Conservation (phyloP, 2,329 filamentous ascomycete species). For the Fusarium sp. region DNA sequence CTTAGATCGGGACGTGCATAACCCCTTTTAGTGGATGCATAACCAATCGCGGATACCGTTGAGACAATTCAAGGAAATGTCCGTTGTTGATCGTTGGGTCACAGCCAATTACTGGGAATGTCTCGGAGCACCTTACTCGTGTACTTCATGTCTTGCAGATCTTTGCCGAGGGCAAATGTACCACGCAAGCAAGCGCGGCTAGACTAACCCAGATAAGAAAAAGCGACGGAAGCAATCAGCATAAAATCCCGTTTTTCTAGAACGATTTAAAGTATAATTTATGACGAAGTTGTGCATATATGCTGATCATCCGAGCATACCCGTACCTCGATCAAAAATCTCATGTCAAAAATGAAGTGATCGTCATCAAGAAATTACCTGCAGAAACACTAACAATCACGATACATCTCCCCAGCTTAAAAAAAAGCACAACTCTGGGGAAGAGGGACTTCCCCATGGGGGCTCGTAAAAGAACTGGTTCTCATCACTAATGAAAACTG, state of each 20-base stretch:
- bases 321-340: neutral
- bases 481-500: conserved; percentile 23
- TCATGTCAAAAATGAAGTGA: neutral
- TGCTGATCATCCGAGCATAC: conserved; percentile 2
- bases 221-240: too few species aligned
- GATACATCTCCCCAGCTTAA: neutral
- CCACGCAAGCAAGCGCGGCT: conserved; percentile 5
- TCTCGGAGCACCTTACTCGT: conserved; percentile 12
- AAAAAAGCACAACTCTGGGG: conserved; percentile 13
- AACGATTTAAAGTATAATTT: conserved; percentile 4
- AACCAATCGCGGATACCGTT: neutral
- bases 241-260: conserved; percentile 9
- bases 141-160: conserved; percentile 6
- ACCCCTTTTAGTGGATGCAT: neutral
- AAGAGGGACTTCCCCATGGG: conserved; percentile 26
- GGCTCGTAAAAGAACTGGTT: conserved; percentile 9
- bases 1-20: conserved; percentile 23
- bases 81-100: neutral
- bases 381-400: neutral
- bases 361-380: neutral
- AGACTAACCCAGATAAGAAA: neutral
- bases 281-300: conserved; percentile 10
- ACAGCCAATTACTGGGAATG: neutral
- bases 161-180: conserved; percentile 7
- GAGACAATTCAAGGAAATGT: neutral